These are phyloP conservation scores for Tremella fuciformis DNA, from an alignment of 768 basidiomycete genomes.

Conservation along the genomic window DNA sequence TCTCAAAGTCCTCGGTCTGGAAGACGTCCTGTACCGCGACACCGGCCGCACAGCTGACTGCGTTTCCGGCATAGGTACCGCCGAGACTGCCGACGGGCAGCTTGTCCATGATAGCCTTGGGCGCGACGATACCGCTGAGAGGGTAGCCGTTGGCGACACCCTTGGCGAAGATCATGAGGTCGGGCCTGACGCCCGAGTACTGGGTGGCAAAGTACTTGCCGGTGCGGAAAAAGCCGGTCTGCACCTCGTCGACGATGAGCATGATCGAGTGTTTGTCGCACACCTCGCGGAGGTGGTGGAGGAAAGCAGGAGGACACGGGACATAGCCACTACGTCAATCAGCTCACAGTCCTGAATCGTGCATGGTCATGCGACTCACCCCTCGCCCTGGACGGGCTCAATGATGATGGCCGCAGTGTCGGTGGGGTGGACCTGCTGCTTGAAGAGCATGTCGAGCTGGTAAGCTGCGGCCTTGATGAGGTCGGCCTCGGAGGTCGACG, in stretches of 20 bases:
- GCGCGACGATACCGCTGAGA: slow-evolving; percentile 75
- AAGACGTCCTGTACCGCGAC: slow-evolving; percentile 75
- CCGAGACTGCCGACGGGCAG: slow-evolving; percentile 39
- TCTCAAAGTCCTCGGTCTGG: slow-evolving; percentile 72
- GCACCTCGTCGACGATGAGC: slow-evolving; percentile 59
- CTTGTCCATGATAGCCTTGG: slow-evolving; percentile 75
- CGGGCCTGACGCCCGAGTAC: slow-evolving; percentile 75
- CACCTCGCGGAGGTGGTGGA: slow-evolving; percentile 73
- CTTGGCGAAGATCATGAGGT: slow-evolving; percentile 87
- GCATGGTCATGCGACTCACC: slow-evolving; percentile 47
- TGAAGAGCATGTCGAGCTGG: slow-evolving; percentile 73
- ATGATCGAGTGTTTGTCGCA: slow-evolving; percentile 84
- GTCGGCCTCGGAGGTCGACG: slow-evolving; percentile 59
- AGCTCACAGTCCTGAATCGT: not conserved
- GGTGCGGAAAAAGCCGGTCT: slow-evolving; percentile 84
- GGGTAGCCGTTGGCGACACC: slow-evolving; percentile 76
- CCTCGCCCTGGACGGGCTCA: slow-evolving; percentile 92
- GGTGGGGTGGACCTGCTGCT: slow-evolving; percentile 73
- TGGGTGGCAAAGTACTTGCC: slow-evolving; percentile 65
- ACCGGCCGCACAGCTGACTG: slow-evolving; percentile 87
- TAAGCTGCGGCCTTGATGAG: slow-evolving; percentile 67
- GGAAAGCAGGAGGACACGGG: slow-evolving; percentile 73
- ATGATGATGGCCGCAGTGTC: slow-evolving; percentile 93
- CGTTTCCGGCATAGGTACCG: slow-evolving; percentile 67
- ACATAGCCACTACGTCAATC: slow-evolving; percentile 66